phyloP scores from a whole-genome alignment of 139 green algal species.

The Chlamydomonas applanata region DNA sequence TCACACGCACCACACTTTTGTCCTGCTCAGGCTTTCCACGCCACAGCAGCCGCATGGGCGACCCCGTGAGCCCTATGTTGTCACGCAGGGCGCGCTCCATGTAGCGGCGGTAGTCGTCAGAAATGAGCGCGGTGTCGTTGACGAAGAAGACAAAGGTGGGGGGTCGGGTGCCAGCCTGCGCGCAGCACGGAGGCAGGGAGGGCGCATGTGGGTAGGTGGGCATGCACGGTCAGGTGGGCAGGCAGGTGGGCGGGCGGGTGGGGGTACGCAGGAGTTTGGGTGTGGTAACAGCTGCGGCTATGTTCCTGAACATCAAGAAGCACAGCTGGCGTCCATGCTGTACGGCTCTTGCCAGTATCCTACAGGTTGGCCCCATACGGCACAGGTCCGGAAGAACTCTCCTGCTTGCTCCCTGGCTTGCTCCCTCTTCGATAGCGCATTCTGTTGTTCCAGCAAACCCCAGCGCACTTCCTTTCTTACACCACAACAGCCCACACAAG shows the following conservation, averaged over 20 bases:
- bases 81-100: conserved; percentile 69
- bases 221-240: too few relatives aligned
- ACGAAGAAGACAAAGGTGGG: conserved; percentile 98
- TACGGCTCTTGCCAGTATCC: too few relatives aligned
- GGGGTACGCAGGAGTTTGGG: too few relatives aligned
- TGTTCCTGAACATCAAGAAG: conserved; percentile 1
- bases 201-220: conserved; percentile 11
- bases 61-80: conserved; percentile 84
- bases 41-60: conserved; percentile 83
- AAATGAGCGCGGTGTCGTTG: conserved; percentile 88
- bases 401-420: too few relatives aligned
- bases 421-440: too few relatives aligned
- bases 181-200: neutral
- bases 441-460: too few relatives aligned
- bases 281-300: neutral
- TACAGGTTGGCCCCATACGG: too few relatives aligned
- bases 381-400: too few relatives aligned
- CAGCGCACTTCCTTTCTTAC: too few relatives aligned
- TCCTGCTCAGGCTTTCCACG: conserved; percentile 62
- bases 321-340: neutral
- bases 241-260: too few relatives aligned
- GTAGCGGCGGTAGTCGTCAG: conserved; percentile 86
- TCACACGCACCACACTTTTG: neutral
- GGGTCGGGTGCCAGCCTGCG: conserved; percentile 71
- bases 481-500: too few relatives aligned